Conservation (phyloP, 305 asterid species). For the Plantago coronopus region DNA sequence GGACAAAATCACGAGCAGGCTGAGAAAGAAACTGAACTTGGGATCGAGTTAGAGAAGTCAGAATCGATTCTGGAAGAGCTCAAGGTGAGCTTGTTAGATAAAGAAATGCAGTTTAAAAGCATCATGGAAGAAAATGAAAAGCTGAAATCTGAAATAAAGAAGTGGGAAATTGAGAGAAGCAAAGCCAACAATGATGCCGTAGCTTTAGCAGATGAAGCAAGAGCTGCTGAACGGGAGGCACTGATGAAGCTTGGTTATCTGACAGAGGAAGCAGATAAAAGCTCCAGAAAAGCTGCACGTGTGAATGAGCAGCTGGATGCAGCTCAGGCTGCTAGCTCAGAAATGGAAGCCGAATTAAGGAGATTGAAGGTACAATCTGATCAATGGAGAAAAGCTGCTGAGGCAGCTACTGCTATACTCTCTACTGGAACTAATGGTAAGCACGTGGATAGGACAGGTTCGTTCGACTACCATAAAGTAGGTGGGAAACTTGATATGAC, state of each 20-base stretch:
- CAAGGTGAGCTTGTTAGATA: slow-evolving; percentile 38
- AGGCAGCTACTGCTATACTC: slow-evolving; percentile 81
- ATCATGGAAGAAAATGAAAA: slow-evolving; percentile 53
- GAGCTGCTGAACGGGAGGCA: slow-evolving; percentile 61
- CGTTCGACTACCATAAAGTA: slow-evolving; percentile 51
- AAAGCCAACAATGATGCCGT: slow-evolving; percentile 40
- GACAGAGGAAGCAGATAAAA: slow-evolving; percentile 73
- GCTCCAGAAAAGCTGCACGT: slow-evolving; percentile 46
- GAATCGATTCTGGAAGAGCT: slow-evolving; percentile 42
- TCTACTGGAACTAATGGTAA: slow-evolving; percentile 59
- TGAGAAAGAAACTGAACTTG: slow-evolving; percentile 27
- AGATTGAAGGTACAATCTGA: slow-evolving; percentile 80
- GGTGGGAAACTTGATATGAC: slow-evolving; percentile 68
- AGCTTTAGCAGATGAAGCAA: slow-evolving; percentile 37
- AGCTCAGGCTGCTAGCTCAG: slow-evolving; percentile 57
- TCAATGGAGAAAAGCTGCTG: slow-evolving; percentile 98
- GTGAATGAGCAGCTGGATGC: slow-evolving; percentile 67
- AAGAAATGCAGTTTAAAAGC: slow-evolving; percentile 45
- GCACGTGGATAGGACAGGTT: slow-evolving; percentile 49
- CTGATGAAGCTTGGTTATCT: slow-evolving; percentile 52
- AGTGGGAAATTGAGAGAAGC: slow-evolving; percentile 38
- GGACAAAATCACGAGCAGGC: slow-evolving; percentile 24
- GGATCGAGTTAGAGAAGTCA: slow-evolving; percentile 29
- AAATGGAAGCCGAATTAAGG: slow-evolving; percentile 75
- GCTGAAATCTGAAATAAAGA: slow-evolving; percentile 52